Conservation (phyloP, 1,284 basidiomycete species). For the Laetiporus sulphureus region DNA sequence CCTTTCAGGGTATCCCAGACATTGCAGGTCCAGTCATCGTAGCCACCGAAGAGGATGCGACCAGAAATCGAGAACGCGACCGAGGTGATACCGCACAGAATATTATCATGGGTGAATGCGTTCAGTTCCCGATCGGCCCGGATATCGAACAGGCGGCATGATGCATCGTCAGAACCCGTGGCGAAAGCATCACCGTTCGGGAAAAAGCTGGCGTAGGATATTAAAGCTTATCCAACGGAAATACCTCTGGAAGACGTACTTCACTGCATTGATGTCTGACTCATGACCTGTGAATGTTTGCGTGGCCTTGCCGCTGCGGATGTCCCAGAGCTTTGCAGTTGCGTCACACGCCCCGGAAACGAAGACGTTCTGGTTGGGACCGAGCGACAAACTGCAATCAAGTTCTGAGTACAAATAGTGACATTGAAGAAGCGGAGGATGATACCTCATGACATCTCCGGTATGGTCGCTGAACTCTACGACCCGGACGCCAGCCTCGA, state of each 20-base stretch:
- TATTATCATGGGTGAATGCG: constrained; percentile 96
- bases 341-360: constrained; percentile 99
- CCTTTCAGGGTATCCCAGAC: constrained; percentile 99
- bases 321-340: constrained; percentile 98
- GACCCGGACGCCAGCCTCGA: constrained; percentile 91
- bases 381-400: constrained; percentile 77
- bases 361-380: constrained; percentile 92
- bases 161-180: constrained; percentile 98
- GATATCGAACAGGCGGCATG: constrained; percentile 96
- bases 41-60: constrained; percentile 95
- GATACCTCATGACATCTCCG: constrained; percentile 97
- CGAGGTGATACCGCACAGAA: constrained; percentile 96
- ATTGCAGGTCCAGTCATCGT: constrained; percentile 99
- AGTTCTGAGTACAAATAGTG: constrained; percentile 8
- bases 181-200: constrained; percentile 98
- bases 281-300: constrained; percentile 99
- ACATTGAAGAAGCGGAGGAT: constrained; percentile 8
- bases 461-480: constrained; percentile 99
- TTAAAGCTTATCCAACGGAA: too few relatives aligned
- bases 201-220: constrained; percentile 77
- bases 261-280: constrained; percentile 98
- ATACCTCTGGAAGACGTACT: constrained; percentile 49
- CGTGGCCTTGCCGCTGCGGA: constrained; percentile 91
- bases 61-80: constrained; percentile 98
- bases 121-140: constrained; percentile 96